Conservation (phyloP, 805 yeast species). For the Suhomyces vadensis region DNA sequence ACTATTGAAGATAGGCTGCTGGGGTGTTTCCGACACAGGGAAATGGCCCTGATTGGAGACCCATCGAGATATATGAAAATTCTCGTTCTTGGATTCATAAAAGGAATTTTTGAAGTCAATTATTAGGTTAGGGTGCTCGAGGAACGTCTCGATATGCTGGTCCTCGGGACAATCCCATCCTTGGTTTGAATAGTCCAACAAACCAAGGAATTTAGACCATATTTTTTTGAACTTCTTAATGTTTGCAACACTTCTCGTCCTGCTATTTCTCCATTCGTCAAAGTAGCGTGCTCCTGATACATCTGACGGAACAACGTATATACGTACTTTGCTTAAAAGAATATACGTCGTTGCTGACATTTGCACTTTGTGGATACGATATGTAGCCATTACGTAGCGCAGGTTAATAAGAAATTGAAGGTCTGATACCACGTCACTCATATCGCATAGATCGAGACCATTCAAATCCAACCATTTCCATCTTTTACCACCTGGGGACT, state of each 20-base stretch:
- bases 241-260: conserved; percentile 31
- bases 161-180: conserved; percentile 32
- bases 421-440: conserved; percentile 30
- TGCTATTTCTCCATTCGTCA: conserved; percentile 32
- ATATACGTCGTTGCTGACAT: not conserved
- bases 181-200: conserved; percentile 42
- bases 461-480: conserved; percentile 63
- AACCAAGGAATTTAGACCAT: conserved; percentile 38
- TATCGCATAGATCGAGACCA: conserved; percentile 16
- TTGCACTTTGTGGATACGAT: conserved; percentile 18
- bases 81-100: conserved; percentile 4
- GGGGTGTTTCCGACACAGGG: not conserved
- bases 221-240: conserved; percentile 26
- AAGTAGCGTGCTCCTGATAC: conserved; percentile 32
- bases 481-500: not conserved
- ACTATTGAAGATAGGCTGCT: not conserved
- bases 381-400: conserved; percentile 48
- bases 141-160: not conserved
- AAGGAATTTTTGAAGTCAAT: not conserved
- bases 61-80: conserved; percentile 39
- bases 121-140: not conserved
- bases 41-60: conserved; percentile 13
- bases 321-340: conserved; percentile 30
- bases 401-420: conserved; percentile 45
- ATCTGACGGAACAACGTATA: conserved; percentile 53